These are phyloP conservation scores for Allomyces arbusculus DNA, from an alignment of 192 early-diverging fungal genomes.

Conservation along the genomic window DNA sequence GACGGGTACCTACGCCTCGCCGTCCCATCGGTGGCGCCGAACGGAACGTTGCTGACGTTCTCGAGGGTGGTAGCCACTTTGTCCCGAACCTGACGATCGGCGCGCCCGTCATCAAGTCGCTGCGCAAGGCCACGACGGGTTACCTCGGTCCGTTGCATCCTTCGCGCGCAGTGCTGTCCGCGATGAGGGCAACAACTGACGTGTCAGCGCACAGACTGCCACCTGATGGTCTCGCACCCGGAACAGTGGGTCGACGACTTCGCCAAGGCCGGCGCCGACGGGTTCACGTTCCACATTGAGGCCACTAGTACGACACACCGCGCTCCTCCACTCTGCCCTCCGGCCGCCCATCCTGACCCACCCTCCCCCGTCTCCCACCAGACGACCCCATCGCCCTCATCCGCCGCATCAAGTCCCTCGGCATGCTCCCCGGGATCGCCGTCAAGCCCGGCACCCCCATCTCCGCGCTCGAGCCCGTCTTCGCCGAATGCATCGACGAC, in stretches of 20 bases:
- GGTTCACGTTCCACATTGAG: constrained; percentile 86
- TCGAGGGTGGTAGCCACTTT: constrained; percentile 48
- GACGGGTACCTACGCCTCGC: constrained; percentile 39
- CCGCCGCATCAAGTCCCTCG: constrained; percentile 49
- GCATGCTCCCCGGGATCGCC: constrained; percentile 84
- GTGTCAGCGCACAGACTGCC: constrained; percentile 28
- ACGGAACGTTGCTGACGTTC: too few relatives aligned
- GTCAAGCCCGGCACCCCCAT: constrained; percentile 76
- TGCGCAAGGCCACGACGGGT: constrained; percentile 71
- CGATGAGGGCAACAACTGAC: background rate
- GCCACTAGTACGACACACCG: constrained; percentile 31
- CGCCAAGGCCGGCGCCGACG: constrained; percentile 64
- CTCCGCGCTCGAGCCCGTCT: constrained; percentile 26
- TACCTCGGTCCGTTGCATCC: constrained; percentile 45
- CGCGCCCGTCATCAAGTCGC: constrained; percentile 69
- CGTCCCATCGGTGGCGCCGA: too few relatives aligned
- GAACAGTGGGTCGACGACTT: constrained; percentile 82
- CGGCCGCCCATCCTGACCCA: background rate
- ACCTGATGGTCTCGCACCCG: constrained; percentile 41
- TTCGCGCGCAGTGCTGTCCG: background rate
- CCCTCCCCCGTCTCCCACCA: background rate
- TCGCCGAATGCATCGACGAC: constrained; percentile 41
- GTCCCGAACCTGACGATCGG: constrained; percentile 93
- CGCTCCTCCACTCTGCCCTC: background rate
- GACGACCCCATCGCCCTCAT: constrained; percentile 53